These are phyloP conservation scores for Euphrasia confusa DNA, from an alignment of 257 asterid genomes.

Conservation along the genomic window DNA sequence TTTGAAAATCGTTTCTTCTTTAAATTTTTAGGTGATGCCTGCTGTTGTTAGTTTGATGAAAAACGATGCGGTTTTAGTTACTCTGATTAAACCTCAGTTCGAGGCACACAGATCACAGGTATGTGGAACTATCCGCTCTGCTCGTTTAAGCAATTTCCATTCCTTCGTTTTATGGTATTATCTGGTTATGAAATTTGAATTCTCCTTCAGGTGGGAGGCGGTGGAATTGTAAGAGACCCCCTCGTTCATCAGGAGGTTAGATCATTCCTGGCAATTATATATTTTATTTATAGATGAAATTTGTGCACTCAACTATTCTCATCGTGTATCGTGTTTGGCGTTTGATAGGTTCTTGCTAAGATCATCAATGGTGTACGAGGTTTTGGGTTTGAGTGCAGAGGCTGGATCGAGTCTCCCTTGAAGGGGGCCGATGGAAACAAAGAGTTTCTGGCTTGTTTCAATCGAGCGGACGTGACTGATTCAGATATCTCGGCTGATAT, in stretches of 20 bases:
- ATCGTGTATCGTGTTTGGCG: background rate
- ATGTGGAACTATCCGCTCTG: conserved; percentile 21
- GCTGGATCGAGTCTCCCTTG: conserved; percentile 91
- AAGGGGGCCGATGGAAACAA: conserved; percentile 96
- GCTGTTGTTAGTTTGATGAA: conserved; percentile 82
- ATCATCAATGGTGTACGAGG: conserved; percentile 75
- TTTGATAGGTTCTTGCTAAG: conserved; percentile 60
- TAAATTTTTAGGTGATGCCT: conserved; percentile 78
- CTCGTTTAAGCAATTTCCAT: background rate
- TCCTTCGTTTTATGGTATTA: conserved; percentile 3
- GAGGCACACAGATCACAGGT: conserved; percentile 95
- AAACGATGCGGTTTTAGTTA: conserved; percentile 59
- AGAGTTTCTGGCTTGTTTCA: conserved; percentile 78
- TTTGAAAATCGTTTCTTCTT: background rate
- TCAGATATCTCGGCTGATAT: conserved; percentile 25
- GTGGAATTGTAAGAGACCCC: conserved; percentile 90
- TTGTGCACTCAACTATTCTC: background rate
- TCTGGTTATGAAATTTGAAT: conserved; percentile 17
- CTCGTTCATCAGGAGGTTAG: conserved; percentile 75
- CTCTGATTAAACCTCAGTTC: conserved; percentile 91
- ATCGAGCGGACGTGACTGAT: conserved; percentile 29
- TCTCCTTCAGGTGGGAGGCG: conserved; percentile 75
- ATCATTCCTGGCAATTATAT: background rate
- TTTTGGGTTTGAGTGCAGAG: conserved; percentile 67
- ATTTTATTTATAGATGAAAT: background rate